Evolutionary conservation across 768 basidiomycete genomes (phyloP), one percentile per base, ranked within the genome.

Genomic region (Tricholoma flavovirens): DNA sequence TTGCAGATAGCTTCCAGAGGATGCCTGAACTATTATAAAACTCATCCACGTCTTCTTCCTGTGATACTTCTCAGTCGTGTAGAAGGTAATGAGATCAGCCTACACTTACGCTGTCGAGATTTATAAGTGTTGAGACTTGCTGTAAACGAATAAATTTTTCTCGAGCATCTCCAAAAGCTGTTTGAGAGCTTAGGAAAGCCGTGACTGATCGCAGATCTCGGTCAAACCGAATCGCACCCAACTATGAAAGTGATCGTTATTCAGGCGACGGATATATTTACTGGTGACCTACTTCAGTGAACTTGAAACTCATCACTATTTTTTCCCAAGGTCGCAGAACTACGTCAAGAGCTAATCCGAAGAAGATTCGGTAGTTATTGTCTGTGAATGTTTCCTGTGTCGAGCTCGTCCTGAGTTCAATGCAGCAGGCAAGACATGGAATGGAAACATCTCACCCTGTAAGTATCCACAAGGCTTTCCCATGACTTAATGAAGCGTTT

Each of bases 241-340:
- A 81, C 95, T 98, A 62, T 14, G 53, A 15, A 46, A 49, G 6
- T 53, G 17, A 54, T 57, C 45, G 46, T 50, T 40, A 17, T 17
- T 49, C 42, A 21, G 12, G n/a, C 30, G 45, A 38, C 21, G 12
- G 48, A 14, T 10, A 43, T 26, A 17, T 22, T 30, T n/a, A 45
- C 26, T 22, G 19, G 36, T 4, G 12, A 57, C 81, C 24, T 62
- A 88, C 94, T 80, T 98, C 96, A 10, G 90, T 90, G 67, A 90
- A 98, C 70, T 82, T 87, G 64, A 96, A 77, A 0, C 83, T 78
- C 62, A 86, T 77, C 19, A 94, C 76, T 62, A 86, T 82, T 69
- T 91, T 96, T 73, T 99, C 97, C 94, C 94, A 98, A 43, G 94
- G 95, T 48, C 91, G 80, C n/a, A 97, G 83, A 17, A 98, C 75